Conservation (phyloP, 768 basidiomycete genomes). For the Phlebiopsis gigantea region DNA sequence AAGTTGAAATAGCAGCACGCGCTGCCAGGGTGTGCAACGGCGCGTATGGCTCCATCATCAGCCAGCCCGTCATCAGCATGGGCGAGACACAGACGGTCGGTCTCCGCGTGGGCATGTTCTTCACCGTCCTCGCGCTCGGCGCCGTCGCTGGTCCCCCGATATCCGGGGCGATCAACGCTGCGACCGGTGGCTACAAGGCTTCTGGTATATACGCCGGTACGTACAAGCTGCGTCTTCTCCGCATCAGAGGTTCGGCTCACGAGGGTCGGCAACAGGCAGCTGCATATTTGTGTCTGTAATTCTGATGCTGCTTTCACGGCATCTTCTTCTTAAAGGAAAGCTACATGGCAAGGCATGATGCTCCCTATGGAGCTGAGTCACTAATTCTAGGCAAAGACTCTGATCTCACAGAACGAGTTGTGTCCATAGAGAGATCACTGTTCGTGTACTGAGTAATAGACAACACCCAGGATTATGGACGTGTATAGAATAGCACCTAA, state of each 20-base stretch:
- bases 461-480: too few relatives aligned
- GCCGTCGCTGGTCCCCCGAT: conserved; percentile 69
- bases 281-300: background rate
- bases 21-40: conserved; percentile 51
- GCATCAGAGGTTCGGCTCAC: background rate
- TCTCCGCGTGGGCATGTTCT: conserved; percentile 57
- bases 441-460: too few relatives aligned
- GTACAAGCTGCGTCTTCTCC: conserved; percentile 3
- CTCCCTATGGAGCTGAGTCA: too few relatives aligned
- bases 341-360: background rate
- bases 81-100: conserved; percentile 60
- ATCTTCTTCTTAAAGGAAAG: background rate
- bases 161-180: conserved; percentile 58
- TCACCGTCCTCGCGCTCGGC: conserved; percentile 55
- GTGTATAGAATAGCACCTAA: too few relatives aligned
- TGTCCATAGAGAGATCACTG: too few relatives aligned
- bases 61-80: conserved; percentile 54
- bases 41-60: conserved; percentile 50
- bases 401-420: too few relatives aligned
- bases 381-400: too few relatives aligned
- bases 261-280: background rate
- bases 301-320: background rate
- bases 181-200: conserved; percentile 46
- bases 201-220: conserved; percentile 21
- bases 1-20: too few relatives aligned